These are phyloP conservation scores for Zostera marina DNA, from an alignment of 116 monocot species.

Conservation along the genomic window DNA sequence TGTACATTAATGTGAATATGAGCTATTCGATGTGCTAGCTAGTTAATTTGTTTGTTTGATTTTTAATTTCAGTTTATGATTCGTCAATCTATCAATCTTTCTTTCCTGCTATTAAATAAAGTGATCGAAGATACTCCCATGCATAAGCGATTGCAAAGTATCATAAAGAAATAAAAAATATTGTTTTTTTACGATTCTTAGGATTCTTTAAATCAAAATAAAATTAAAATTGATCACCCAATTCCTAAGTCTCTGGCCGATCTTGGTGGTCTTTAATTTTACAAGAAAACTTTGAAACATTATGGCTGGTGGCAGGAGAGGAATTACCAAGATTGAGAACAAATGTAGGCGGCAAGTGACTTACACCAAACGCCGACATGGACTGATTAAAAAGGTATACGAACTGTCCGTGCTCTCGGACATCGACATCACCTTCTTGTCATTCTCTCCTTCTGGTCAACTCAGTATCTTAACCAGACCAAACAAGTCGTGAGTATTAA, in stretches of 20 bases:
- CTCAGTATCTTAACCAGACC: slow-evolving; percentile 5
- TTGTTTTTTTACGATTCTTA: no score
- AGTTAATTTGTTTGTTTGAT: not conserved
- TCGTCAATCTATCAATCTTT: no score
- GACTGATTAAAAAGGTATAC: slow-evolving; percentile 33
- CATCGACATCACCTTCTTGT: slow-evolving; percentile 13
- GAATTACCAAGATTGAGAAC: slow-evolving; percentile 8
- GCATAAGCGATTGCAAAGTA: no score
- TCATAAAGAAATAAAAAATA: no score
- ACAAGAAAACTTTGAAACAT: no score
- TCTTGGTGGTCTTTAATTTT: no score
- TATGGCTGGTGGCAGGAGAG: no score
- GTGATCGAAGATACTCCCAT: no score
- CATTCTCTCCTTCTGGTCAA: slow-evolving; percentile 6
- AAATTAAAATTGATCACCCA: no score
- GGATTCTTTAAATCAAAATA: no score
- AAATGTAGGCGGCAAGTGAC: slow-evolving; percentile 2
- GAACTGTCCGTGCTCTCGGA: slow-evolving; percentile 31
- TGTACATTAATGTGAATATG: not conserved
- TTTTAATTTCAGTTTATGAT: not conserved
- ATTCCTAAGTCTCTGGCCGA: no score
- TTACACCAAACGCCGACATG: slow-evolving; percentile 8
- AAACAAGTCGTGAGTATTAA: not conserved
- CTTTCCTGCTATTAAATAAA: no score
- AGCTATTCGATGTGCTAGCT: not conserved